A percentile compares a stretch with the other conserved stretches of the same genome.
phyloP scores from a whole-genome alignment of 495 filamentous ascomycete species.

The Neurospora terricola region DNA sequence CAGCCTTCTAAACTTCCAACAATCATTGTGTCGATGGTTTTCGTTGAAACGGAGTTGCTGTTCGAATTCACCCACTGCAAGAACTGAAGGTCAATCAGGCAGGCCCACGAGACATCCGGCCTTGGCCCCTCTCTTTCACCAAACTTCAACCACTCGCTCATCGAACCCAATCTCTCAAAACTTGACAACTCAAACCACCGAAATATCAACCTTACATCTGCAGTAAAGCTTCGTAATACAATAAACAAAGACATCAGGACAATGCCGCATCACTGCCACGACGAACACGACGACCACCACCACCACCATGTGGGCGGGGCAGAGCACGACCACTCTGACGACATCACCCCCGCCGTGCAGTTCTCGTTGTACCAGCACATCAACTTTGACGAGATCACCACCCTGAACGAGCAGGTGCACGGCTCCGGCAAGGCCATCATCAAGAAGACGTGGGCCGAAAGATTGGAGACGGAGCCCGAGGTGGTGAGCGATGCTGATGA shows the following conservation, averaged over 20 bases:
- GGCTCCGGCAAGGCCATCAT: slow-evolving; percentile 64
- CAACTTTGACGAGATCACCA: slow-evolving; percentile 74
- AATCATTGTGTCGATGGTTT: background rate
- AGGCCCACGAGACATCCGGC: background rate
- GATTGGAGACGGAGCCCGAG: slow-evolving; percentile 59
- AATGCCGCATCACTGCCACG: slow-evolving; percentile 34
- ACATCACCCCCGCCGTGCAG: slow-evolving; percentile 82
- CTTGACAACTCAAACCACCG: background rate
- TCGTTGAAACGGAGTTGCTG: background rate
- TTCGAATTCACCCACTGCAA: background rate
- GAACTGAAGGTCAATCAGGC: background rate
- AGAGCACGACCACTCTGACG: slow-evolving; percentile 75
- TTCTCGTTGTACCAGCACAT: slow-evolving; percentile 84
- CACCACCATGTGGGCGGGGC: slow-evolving; percentile 14
- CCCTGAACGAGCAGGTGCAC: slow-evolving; percentile 66
- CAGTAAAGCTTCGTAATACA: background rate
- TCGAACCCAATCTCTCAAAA: background rate
- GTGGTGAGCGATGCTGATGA: slow-evolving; percentile 82
- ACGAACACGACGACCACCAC: slow-evolving; percentile 24
- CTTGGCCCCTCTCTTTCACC: background rate
- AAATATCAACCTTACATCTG: background rate
- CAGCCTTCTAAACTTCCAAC: too few species aligned
- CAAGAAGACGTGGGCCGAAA: slow-evolving; percentile 83
- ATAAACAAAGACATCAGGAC: background rate
- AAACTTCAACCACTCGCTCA: background rate